phyloP scores from a whole-genome alignment of 495 filamentous ascomycete genomes.

The Aspergillus affinis region DNA sequence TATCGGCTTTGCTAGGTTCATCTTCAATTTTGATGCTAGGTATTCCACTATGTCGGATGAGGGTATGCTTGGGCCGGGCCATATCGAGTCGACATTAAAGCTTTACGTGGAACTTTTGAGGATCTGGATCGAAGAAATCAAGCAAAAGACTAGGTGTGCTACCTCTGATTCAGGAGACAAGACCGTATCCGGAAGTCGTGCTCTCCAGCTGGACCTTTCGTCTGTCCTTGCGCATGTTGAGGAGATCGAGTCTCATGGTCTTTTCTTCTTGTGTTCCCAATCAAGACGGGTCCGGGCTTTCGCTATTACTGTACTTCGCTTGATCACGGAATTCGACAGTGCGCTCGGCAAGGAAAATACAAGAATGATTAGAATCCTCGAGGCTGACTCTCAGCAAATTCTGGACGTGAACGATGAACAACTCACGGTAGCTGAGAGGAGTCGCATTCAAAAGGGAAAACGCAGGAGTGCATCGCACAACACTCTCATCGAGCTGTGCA shows the following conservation, averaged over 20 bases:
- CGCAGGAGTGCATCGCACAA: slow-evolving; percentile 79
- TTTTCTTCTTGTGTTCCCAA: slow-evolving; percentile 98
- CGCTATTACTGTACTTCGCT: slow-evolving; percentile 85
- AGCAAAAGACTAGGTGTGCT: slow-evolving; percentile 76
- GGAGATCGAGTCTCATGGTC: slow-evolving; percentile 91
- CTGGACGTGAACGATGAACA: slow-evolving; percentile 92
- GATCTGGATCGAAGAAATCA: slow-evolving; percentile 97
- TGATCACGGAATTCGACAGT: slow-evolving; percentile 92
- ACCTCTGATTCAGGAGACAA: slow-evolving; percentile 60
- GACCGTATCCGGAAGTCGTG: slow-evolving; percentile 53
- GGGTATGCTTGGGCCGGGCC: slow-evolving; percentile 90
- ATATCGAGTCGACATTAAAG: slow-evolving; percentile 90
- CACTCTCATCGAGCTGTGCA: slow-evolving; percentile 89
- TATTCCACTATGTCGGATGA: slow-evolving; percentile 98
- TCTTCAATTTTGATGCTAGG: slow-evolving; percentile 95
- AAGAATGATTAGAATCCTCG: slow-evolving; percentile 86
- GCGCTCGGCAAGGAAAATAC: slow-evolving; percentile 78
- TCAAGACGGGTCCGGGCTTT: slow-evolving; percentile 84
- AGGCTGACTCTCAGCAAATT: slow-evolving; percentile 83
- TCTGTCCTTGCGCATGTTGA: slow-evolving; percentile 89
- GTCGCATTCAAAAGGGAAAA: slow-evolving; percentile 87
- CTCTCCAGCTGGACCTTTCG: slow-evolving; percentile 80
- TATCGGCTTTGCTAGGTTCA: slow-evolving; percentile 93
- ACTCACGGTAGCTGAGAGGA: slow-evolving; percentile 87
- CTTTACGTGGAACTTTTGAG: slow-evolving; percentile 91